Evolutionary conservation across 139 green algal species (phyloP).

Genomic region (Micractinium conductrix): DNA sequence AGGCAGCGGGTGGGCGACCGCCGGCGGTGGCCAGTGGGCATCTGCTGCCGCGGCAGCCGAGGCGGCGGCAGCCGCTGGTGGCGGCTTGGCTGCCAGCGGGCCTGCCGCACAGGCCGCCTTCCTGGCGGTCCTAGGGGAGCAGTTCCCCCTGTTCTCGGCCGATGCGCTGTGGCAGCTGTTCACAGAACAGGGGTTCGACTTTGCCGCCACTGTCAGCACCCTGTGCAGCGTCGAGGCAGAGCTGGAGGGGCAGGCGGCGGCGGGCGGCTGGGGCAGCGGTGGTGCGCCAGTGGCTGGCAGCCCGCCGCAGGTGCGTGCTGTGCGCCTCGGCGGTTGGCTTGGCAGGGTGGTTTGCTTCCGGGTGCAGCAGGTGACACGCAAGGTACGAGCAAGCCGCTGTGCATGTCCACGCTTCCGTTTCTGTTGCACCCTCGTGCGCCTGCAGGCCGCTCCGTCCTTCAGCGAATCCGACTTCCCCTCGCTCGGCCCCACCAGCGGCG

Average conservation of each 20-base stretch:
- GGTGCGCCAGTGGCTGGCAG: not conserved
- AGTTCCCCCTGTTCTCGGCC: constrained; percentile 52
- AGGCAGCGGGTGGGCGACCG: no score
- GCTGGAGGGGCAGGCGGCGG: constrained; percentile 40
- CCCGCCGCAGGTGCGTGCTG: not conserved
- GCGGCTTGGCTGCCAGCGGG: not conserved
- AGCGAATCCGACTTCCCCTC: constrained; percentile 54
- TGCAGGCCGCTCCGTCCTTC: constrained; percentile 19
- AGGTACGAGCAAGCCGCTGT: not conserved
- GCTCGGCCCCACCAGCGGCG: constrained; percentile 3
- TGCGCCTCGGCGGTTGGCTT: not conserved
- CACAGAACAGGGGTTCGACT: constrained; percentile 21
- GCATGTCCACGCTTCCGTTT: not conserved
- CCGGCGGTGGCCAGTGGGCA: not conserved
- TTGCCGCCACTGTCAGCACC: constrained; percentile 48
- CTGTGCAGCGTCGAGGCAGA: constrained; percentile 51
- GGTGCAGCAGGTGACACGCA: not conserved
- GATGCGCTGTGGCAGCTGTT: constrained; percentile 45
- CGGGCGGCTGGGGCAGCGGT: not conserved
- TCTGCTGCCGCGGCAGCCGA: not conserved
- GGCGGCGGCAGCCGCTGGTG: not conserved
- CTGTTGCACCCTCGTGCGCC: not conserved
- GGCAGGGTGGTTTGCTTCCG: not conserved
- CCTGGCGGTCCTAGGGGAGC: constrained; percentile 47
- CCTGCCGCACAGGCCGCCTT: constrained; percentile 17